phyloP scores from a whole-genome alignment of 202 grass and related monocot genomes.

The Miscanthus sacchariflorus region DNA sequence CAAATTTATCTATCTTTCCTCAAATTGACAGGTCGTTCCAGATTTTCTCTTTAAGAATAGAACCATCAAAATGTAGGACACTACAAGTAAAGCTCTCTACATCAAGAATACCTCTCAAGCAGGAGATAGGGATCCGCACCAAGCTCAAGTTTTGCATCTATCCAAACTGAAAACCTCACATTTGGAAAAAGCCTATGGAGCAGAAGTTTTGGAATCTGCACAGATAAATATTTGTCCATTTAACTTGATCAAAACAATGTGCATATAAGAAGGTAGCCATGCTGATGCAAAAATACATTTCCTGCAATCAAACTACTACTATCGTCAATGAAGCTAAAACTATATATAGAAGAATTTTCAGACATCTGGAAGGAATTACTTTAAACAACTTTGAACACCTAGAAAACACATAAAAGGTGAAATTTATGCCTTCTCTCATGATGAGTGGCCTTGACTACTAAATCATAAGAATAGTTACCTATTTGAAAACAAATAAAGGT shows the following conservation, averaged over 20 bases:
- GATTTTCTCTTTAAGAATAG: constrained; percentile 13
- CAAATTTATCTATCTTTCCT: not conserved
- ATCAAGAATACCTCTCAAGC: constrained; percentile 82
- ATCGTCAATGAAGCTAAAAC: not conserved
- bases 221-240: constrained; percentile 45
- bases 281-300: not conserved
- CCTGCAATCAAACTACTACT: constrained; percentile 12
- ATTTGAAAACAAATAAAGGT: not conserved
- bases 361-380: not conserved
- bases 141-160: constrained; percentile 94
- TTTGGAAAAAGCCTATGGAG: constrained; percentile 98
- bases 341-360: constrained; percentile 10
- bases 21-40: constrained; percentile 1
- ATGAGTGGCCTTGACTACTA: constrained; percentile 9
- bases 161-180: constrained; percentile 84
- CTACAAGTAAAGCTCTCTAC: constrained; percentile 34
- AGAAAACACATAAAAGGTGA: not conserved
- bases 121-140: constrained; percentile 81
- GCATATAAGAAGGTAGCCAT: not conserved
- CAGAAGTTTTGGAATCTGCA: constrained; percentile 97
- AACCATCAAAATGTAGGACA: not conserved
- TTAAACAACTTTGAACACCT: not conserved
- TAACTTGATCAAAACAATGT: constrained; percentile 13
- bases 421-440: constrained; percentile 1
- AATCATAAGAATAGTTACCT: not conserved